A percentile compares a stretch with the other conserved stretches of the same genome.
These are phyloP conservation scores for Postia placenta DNA, from an alignment of 768 basidiomycete species.

Conservation along the genomic window DNA sequence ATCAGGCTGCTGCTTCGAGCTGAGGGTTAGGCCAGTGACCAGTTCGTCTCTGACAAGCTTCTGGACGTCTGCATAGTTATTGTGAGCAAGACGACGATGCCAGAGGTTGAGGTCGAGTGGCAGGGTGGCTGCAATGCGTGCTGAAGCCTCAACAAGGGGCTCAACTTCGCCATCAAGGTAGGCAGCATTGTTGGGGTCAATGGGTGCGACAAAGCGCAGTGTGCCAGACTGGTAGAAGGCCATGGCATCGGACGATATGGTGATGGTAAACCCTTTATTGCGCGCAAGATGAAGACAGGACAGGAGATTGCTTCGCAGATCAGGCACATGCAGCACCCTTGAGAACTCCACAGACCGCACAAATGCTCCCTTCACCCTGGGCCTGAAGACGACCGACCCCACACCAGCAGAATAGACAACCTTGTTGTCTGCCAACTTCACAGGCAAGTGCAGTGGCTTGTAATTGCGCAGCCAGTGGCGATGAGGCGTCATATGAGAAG, in stretches of 20 bases:
- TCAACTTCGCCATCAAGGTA: slow-evolving; percentile 4
- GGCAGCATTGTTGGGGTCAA: background rate
- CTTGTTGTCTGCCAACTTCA: background rate
- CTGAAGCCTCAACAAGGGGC: slow-evolving; percentile 6
- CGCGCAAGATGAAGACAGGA: slow-evolving; percentile 20
- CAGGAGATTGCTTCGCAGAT: slow-evolving; percentile 4
- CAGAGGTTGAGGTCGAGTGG: slow-evolving; percentile 12
- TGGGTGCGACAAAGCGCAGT: background rate
- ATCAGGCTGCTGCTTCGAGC: slow-evolving; percentile 7
- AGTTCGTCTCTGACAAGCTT: slow-evolving; percentile 6
- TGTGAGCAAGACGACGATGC: slow-evolving; percentile 20
- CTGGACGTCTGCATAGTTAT: slow-evolving; percentile 7
- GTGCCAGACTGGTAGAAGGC: background rate
- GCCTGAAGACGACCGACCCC: background rate
- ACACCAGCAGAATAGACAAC: background rate
- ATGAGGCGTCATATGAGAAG: slow-evolving; percentile 29
- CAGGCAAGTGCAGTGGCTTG: background rate
- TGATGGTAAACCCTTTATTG: slow-evolving; percentile 13
- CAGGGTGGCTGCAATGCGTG: background rate
- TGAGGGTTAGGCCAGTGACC: slow-evolving; percentile 13
- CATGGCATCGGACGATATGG: slow-evolving; percentile 7
- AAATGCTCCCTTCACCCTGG: background rate
- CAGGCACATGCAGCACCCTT: background rate
- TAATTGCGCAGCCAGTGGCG: slow-evolving; percentile 19
- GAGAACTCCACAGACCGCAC: background rate